Evolutionary conservation across 2,329 filamentous ascomycete genomes (phyloP), one percentile per base, ranked within the genome.

Genomic region (Westerdykella aurantiaca): DNA sequence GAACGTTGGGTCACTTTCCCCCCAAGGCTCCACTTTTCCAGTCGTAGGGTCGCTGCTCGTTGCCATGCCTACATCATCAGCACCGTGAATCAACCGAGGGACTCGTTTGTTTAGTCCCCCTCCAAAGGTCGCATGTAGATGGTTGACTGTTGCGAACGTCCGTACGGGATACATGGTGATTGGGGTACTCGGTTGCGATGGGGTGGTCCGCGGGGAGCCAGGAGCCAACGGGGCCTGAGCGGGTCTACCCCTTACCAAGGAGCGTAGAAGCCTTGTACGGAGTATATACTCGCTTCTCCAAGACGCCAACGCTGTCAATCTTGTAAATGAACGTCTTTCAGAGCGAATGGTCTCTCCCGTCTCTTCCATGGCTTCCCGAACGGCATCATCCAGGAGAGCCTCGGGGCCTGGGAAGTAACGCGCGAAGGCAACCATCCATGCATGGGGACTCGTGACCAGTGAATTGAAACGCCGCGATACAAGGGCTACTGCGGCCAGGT

Each of bases 201-300:
- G 25, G 69, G 62, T 14, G 33, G 33, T 12, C 17, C 78, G 73
- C 16, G 74, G 66, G 6, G 78, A 69, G 10, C 80, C 79, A 44
- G 78, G 63, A 57, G 74, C 69, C 38, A 73, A 68, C 23, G 75
- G 63, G 9, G 73, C 71, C 31, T 83, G 77, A 12, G 71, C 64
- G 21, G 91, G 88, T 61, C 90, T 95, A 40, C 91, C 93, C 47
- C 88, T 82, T 38, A 78, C 79, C 45, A 97, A 73, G 49, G 87
- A 93, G 37, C 89, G 81, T 41, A 97, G 72, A 41, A 97, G 77
- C 38, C 88, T 80, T 2, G 89, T 96, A 38, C 93, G 80, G 44
- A 95, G 71, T 38, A 97, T 85, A 60, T 97, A 98, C 67, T 98
- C 93, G 67, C 88, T 96, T 55, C 91, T 81, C 91, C 93, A 97